Percentiles rank a stretch among this genome's conserved stretches.
phyloP scores from a whole-genome alignment of 1,284 basidiomycete species.

The Volvariella volvacea region DNA sequence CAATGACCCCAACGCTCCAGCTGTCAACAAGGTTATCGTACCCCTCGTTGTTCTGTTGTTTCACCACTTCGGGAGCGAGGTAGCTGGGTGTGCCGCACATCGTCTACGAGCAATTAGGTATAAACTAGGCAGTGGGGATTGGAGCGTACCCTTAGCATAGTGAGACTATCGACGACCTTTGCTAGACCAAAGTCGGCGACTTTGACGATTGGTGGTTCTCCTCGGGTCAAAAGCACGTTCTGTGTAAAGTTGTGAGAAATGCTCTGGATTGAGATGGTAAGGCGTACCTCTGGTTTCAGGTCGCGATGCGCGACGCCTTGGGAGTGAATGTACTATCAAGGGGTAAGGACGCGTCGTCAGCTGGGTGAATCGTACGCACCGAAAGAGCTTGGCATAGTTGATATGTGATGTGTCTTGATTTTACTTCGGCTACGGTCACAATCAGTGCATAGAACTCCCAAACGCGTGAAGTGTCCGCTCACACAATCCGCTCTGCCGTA shows the following conservation, averaged over 20 bases:
- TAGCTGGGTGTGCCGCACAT: constrained; percentile 86
- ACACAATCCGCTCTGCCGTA: constrained; percentile 46
- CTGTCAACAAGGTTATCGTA: constrained; percentile 86
- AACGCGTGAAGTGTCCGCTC: constrained; percentile 20
- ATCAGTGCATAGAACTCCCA: too few species aligned
- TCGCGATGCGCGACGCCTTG: constrained; percentile 83
- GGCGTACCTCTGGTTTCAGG: constrained; percentile 81
- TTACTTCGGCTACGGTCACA: constrained; percentile 41
- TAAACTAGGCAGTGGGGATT: not conserved
- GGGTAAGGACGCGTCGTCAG: constrained; percentile 8
- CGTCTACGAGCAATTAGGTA: constrained; percentile 39
- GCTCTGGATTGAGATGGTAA: constrained; percentile 89
- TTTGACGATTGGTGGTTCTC: constrained; percentile 62
- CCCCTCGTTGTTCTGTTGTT: constrained; percentile 57
- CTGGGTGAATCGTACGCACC: constrained; percentile 29
- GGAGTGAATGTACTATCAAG: constrained; percentile 62
- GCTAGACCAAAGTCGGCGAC: constrained; percentile 93
- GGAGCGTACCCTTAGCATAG: constrained; percentile 54
- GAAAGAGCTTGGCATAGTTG: constrained; percentile 71
- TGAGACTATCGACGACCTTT: constrained; percentile 74
- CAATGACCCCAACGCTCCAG: constrained; percentile 90
- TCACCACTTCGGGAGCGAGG: constrained; percentile 85
- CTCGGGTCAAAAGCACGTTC: constrained; percentile 70
- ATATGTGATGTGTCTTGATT: constrained; percentile 56
- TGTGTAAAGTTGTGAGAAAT: constrained; percentile 23